A percentile compares a stretch with the other conserved stretches of the same genome.
phyloP scores from a whole-genome alignment of 176 grass and related monocot genomes.

The Paspalum notatum region DNA sequence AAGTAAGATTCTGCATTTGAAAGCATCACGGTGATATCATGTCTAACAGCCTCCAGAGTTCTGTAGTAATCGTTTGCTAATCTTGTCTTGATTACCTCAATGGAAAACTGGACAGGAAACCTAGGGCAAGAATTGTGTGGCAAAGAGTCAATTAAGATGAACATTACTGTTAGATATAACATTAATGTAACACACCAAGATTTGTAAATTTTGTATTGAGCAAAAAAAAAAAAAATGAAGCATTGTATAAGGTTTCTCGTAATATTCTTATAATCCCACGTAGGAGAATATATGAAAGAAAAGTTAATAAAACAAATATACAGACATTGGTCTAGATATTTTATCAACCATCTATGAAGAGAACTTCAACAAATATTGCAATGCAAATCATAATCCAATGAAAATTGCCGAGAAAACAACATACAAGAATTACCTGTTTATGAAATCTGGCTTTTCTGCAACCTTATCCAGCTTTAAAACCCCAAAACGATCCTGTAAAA shows the following conservation, averaged over 20 bases:
- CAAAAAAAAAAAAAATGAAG: not conserved
- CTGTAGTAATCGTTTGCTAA: slow-evolving; percentile 80
- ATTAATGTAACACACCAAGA: slow-evolving; percentile 11
- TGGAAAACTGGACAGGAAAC: slow-evolving; percentile 83
- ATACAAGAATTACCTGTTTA: slow-evolving; percentile 75
- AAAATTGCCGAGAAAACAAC: not conserved
- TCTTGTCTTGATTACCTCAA: slow-evolving; percentile 88
- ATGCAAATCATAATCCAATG: not conserved
- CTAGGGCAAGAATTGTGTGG: slow-evolving; percentile 40
- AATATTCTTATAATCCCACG: not conserved
- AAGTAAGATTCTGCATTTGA: slow-evolving; percentile 72
- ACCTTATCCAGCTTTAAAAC: slow-evolving; percentile 70
- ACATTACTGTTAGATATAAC: not conserved
- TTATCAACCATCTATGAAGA: not conserved
- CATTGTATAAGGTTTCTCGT: not conserved
- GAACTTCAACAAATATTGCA: slow-evolving; percentile 10
- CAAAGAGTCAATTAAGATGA: slow-evolving; percentile 16
- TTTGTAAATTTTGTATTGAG: not conserved
- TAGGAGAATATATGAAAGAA: slow-evolving; percentile 4
- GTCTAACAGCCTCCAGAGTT: slow-evolving; percentile 73
- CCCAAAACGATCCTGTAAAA: slow-evolving; percentile 74
- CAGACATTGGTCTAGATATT: not conserved
- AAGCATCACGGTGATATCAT: slow-evolving; percentile 81
- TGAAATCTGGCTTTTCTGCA: slow-evolving; percentile 82
- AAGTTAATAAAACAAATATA: not conserved